These are phyloP conservation scores for Ophiostoma sp. DNA, from an alignment of 2,329 filamentous ascomycete species.

Conservation along the genomic window DNA sequence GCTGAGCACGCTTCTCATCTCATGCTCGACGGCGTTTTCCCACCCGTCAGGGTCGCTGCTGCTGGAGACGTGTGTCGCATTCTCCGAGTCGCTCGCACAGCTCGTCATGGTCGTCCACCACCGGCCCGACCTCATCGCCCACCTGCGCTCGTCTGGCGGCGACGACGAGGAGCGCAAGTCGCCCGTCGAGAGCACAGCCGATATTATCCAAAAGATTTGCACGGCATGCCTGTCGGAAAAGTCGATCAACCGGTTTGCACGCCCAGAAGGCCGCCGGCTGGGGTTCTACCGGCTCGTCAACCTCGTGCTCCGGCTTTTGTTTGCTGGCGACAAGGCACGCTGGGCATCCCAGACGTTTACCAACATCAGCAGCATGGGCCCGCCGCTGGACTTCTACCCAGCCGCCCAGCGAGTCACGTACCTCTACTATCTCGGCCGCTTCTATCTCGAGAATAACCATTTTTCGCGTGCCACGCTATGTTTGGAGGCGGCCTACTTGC, in stretches of 20 bases:
- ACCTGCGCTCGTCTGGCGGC: slow-evolving; percentile 41
- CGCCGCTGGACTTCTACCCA: slow-evolving; percentile 74
- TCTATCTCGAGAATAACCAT: slow-evolving; percentile 78
- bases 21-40: slow-evolving; percentile 75
- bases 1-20: slow-evolving; percentile 57
- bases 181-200: slow-evolving; percentile 79
- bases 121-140: slow-evolving; percentile 68
- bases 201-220: slow-evolving; percentile 85
- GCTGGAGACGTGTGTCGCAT: slow-evolving; percentile 74
- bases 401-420: slow-evolving; percentile 85
- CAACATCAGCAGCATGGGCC: slow-evolving; percentile 78
- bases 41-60: slow-evolving; percentile 76
- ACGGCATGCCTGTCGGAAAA: slow-evolving; percentile 83
- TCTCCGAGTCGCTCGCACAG: slow-evolving; percentile 73
- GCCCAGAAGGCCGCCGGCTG: slow-evolving; percentile 75
- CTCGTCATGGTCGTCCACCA: slow-evolving; percentile 81
- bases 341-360: slow-evolving; percentile 84
- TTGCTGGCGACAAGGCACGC: slow-evolving; percentile 75
- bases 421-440: slow-evolving; percentile 89
- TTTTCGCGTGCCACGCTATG: slow-evolving; percentile 71
- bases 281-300: slow-evolving; percentile 93
- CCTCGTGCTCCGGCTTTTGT: slow-evolving; percentile 79
- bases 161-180: slow-evolving; percentile 68
- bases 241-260: slow-evolving; percentile 58
- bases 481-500: slow-evolving; percentile 72